Evolutionary conservation across 495 filamentous ascomycete species (phyloP), one percentile per base, ranked within the genome.

Genomic region (Penicillium antarcticum): DNA sequence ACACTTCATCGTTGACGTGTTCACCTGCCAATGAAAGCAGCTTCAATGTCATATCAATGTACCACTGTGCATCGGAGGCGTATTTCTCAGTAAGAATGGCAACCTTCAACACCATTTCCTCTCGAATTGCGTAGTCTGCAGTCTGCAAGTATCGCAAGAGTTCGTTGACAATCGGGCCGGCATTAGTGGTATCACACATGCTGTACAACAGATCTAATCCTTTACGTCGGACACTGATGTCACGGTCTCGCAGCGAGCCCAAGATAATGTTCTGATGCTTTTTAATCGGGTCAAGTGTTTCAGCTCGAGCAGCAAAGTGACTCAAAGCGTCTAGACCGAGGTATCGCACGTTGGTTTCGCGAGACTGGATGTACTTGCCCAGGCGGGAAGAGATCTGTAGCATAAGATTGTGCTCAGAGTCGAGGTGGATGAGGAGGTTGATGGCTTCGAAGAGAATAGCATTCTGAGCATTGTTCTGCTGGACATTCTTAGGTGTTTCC

Each of bases 71-170:
- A 63, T 99, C 92, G 1, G 92, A 96, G 18, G 95, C 95, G 62
- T 97, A 99, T 66, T 97, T 97, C 68, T 99, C 95, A 2, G 95
- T 96, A 47, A 99, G 66, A 59, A 99, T 97, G 31, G 95, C 95
- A 63, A 99, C 95, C 73, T 99, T 99, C 45, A 99, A 72, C 8
- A 97, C 95, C 95, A 99, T 97, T 67, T 99, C 95, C 70, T 99
- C 95, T 44, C 95, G 81, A 56, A 99, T 96, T 2, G 91, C 91
- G 68, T 95, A 98, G 66, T 99, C 95, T 10, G 95, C 95, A 38
- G 87, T 95, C 57, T 97, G 92, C 5, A 99, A 80, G 71, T 97
- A 97, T 52, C 91, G 87, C 17, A 99, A 71, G 41, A 99, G 84
- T 73, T 99, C 95, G 43, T 87, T 84, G 34, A 99, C 95, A 55